A percentile compares a stretch with the other conserved stretches of the same genome.
phyloP scores from a whole-genome alignment of 306 rosid species.

The Citrullus colocynthis region DNA sequence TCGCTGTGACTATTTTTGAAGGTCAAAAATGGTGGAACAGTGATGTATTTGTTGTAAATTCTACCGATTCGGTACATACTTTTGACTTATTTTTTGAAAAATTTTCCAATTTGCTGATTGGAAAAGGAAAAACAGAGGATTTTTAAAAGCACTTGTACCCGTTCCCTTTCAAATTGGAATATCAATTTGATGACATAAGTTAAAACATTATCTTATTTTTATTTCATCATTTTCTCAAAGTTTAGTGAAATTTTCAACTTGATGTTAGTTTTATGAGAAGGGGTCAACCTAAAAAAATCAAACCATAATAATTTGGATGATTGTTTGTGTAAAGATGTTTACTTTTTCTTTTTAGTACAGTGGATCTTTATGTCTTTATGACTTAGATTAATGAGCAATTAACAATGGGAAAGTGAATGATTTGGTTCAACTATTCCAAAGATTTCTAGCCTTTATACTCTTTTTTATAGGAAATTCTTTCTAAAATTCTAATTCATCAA shows the following conservation, averaged over 20 bases:
- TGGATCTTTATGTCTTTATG: background rate
- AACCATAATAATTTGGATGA: background rate
- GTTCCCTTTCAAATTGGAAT: background rate
- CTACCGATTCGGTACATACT: background rate
- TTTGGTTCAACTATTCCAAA: background rate
- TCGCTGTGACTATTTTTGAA: background rate
- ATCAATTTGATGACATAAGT: background rate
- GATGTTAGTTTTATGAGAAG: background rate
- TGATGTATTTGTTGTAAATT: background rate
- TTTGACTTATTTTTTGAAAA: background rate
- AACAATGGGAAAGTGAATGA: background rate
- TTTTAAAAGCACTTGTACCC: background rate
- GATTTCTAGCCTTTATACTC: background rate
- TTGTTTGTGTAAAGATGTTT: background rate
- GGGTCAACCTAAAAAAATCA: background rate
- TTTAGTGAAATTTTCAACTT: background rate
- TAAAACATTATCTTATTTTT: background rate
- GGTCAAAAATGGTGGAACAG: conserved; percentile 3
- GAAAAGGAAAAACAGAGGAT: background rate
- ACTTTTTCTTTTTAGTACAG: background rate
- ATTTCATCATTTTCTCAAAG: background rate
- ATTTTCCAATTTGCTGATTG: background rate
- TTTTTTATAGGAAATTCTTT: background rate
- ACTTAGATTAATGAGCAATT: background rate
- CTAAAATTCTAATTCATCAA: background rate